Base-by-base conservation (phyloP, 768 basidiomycete genomes). In the Antrodiella citrinella region DNA sequence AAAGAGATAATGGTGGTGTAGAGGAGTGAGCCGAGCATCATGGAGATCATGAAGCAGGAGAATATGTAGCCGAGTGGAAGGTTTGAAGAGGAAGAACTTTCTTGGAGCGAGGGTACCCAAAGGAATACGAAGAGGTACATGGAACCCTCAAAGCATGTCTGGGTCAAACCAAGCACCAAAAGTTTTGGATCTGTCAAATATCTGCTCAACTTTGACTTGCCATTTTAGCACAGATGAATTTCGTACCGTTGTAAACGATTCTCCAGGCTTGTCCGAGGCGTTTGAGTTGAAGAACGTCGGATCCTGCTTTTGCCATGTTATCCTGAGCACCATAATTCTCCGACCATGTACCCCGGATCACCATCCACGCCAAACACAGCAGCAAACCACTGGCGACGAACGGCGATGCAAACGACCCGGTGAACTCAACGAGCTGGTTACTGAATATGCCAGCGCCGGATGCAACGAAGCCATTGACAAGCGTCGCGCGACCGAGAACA, bases 41-140 rank as follows among this genome's bases (percentile, higher is more conserved):
- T 87, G 49, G 78, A 80, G 49, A 86, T 67, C 86, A 89, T 89
- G 70, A 87, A 86, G 4, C 78, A 73, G 23, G 85, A 84, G 65
- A 89, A 89, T 56, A 89, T 86, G 65, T 84, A 84, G 2, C 87
- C 86, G 5, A 89, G 71, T 0, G 86, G 87, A 22, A 86, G 78
- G 4, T 59, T 56, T 10, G 65, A 53, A 9, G 69, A 59, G 11
- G 54, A 41, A n/a, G 80, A 72, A 19, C 68, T 68, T 60, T 86
- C 82, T 65, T 89, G 84, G 13, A 89, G 68, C 1, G 80, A 74
- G 1, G 87, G 86, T 0, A 89, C 86, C 86, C 86, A 89, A 54
- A 84, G 70, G 69, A 87, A 89, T 55, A 88, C 86, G 65, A 88
- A 89, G 53, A 88, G 75, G 65, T 89, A 88, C 86, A 88, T 86